Evolutionary conservation across 2,329 filamentous ascomycete genomes (phyloP).

Genomic region (Metarhizium brunneum): DNA sequence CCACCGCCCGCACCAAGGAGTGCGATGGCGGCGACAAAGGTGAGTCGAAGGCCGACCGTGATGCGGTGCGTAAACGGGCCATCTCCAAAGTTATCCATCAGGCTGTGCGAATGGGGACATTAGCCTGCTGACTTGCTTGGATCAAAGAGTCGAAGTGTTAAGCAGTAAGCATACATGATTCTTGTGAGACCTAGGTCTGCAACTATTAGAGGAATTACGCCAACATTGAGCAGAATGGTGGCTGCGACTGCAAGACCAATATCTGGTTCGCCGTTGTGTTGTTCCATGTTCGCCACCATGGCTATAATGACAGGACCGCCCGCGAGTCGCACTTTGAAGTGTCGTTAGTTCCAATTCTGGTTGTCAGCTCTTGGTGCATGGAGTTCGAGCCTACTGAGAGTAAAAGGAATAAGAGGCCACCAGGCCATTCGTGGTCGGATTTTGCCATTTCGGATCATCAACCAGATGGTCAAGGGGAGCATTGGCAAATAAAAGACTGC

Average conservation of each 20-base stretch:
- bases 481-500: slow-evolving; percentile 17
- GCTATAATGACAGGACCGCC: slow-evolving; percentile 19
- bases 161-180: slow-evolving; percentile 13
- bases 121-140: not conserved
- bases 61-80: slow-evolving; percentile 11
- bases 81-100: slow-evolving; percentile 14
- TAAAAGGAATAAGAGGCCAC: slow-evolving; percentile 17
- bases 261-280: not conserved
- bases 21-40: slow-evolving; percentile 9
- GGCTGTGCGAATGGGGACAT: slow-evolving; percentile 3
- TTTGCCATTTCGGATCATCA: slow-evolving; percentile 17
- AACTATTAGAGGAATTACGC: slow-evolving; percentile 18
- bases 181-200: slow-evolving; percentile 16
- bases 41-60: slow-evolving; percentile 9
- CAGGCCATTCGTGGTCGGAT: slow-evolving; percentile 18
- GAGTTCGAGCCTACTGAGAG: slow-evolving; percentile 9
- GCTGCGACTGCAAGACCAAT: slow-evolving; percentile 16
- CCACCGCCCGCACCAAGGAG: slow-evolving; percentile 13
- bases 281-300: slow-evolving; percentile 10
- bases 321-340: slow-evolving; percentile 15
- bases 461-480: slow-evolving; percentile 13
- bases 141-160: not conserved
- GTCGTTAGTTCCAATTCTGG: not conserved
- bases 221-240: slow-evolving; percentile 19
- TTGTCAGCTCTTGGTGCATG: not conserved